These are phyloP conservation scores for Aureobasidium sp. DNA, from an alignment of 2,329 filamentous ascomycete species.

Conservation along the genomic window DNA sequence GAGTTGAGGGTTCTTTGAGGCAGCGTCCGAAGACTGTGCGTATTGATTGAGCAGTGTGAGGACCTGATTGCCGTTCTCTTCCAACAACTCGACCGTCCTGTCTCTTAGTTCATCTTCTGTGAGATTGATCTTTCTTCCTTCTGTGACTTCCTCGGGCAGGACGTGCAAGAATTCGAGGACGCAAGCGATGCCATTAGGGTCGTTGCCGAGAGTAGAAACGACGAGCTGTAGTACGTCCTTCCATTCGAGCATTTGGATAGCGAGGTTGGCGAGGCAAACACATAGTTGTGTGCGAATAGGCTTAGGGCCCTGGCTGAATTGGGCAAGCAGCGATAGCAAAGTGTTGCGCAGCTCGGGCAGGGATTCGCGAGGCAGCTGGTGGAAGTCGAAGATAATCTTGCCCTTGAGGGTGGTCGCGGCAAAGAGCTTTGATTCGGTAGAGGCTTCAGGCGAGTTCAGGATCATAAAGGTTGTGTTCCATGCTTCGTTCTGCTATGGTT, in stretches of 20 bases:
- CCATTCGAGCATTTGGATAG: conserved; percentile 94
- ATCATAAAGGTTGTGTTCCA: conserved; percentile 86
- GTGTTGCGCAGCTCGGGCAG: conserved; percentile 74
- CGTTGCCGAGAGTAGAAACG: conserved; percentile 67
- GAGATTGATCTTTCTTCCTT: conserved; percentile 98
- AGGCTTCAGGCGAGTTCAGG: conserved; percentile 66
- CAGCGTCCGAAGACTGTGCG: conserved; percentile 79
- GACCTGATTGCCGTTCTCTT: conserved; percentile 84
- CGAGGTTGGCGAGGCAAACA: conserved; percentile 87
- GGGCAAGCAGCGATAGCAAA: conserved; percentile 70
- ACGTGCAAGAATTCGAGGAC: conserved; percentile 95
- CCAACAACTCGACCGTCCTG: conserved; percentile 82
- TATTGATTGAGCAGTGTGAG: conserved; percentile 83
- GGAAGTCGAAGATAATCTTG: conserved; percentile 97
- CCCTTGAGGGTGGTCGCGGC: conserved; percentile 95
- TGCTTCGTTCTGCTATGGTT: conserved; percentile 61
- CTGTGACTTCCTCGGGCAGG: conserved; percentile 95
- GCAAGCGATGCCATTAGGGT: conserved; percentile 71
- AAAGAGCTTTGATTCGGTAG: conserved; percentile 84
- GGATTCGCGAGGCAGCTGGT: conserved; percentile 73
- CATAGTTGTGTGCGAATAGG: conserved; percentile 77
- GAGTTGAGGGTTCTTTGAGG: conserved; percentile 79
- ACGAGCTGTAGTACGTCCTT: conserved; percentile 83
- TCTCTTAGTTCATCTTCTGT: conserved; percentile 90
- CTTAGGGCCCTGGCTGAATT: conserved; percentile 75